Evolutionary conservation across 2,329 filamentous ascomycete species (phyloP), one percentile per base, ranked within the genome.

Genomic region (Trichoderma pleuroti): DNA sequence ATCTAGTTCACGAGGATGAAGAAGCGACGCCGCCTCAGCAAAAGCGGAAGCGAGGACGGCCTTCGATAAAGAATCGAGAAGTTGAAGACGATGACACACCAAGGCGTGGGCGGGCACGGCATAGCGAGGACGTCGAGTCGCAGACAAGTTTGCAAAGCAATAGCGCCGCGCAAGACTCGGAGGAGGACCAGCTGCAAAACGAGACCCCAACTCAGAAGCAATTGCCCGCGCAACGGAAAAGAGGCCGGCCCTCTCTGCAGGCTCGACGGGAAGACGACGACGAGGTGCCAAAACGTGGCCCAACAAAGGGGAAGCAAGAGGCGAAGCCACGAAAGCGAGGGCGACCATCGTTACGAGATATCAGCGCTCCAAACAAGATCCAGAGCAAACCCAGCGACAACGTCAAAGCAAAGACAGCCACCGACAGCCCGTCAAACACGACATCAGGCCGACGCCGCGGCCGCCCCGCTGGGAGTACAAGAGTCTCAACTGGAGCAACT

Each of bases 31-130:
- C 67, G 9, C 24, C 67, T 5, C 67, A 77, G 66, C 75, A 77
- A 21, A 81, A 81, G 73, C 76, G 77, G 52, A 80, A 79, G 74
- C 81, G 81, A 74, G 80, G 79, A 68, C 79, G 77, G 7, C 75
- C 77, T 28, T 79, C 80, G 16, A 65, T 77, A 5, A 73, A 72
- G 16, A 68, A 72, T 14, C 72, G 72, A 6, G 61, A 64, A 5
- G 59, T 62, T 1, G 72, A 72, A 24, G 64, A 70, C 18, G 70
- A 72, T 34, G 59, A 39, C 32, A 28, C 60, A 56, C 65, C 68
- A 62, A 73, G 36, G 61, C 12, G 28, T 9, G 60, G 54, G 57
- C 62, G 46, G 64, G 62, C 28, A 28, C 62, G 70, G 66, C 57
- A 62, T 26, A 28, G 67, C 16, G 34, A 68, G n/a, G 70, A 54